Percentiles rank a stretch among this genome's conserved stretches.
Evolutionary conservation across 805 yeast species (phyloP).

Genomic region (Lachancea nothofagi): DNA sequence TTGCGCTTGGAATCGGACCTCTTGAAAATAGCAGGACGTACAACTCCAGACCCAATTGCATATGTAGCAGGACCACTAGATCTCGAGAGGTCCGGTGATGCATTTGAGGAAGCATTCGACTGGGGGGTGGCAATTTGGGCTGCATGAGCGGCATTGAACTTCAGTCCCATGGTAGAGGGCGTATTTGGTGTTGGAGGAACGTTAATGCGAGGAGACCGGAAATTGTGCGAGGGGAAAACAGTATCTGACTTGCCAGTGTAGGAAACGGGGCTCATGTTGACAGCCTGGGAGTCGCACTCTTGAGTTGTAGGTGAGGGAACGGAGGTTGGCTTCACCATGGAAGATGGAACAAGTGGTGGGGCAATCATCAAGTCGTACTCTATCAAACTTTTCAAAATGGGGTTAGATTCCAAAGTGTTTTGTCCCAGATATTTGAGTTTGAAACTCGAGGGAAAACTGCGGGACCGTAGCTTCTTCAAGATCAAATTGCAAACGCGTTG

Average conservation of each 20-base stretch:
- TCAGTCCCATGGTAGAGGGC: slow-evolving; percentile 9
- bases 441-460: slow-evolving; percentile 29
- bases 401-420: slow-evolving; percentile 8
- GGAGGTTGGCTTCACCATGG: neutral
- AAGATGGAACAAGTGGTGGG: neutral
- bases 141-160: slow-evolving; percentile 3
- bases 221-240: neutral
- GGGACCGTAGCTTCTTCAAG: slow-evolving; percentile 4
- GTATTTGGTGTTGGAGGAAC: slow-evolving; percentile 17
- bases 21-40: slow-evolving; percentile 5
- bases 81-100: neutral
- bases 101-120: slow-evolving; percentile 7
- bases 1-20: slow-evolving; percentile 23
- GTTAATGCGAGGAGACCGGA: slow-evolving; percentile 3
- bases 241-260: neutral
- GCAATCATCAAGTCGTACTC: slow-evolving; percentile 5
- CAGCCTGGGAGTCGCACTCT: neutral
- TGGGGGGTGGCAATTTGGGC: slow-evolving; percentile 18
- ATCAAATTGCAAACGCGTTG: slow-evolving; percentile 11
- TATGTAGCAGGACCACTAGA: neutral
- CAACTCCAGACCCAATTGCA: neutral
- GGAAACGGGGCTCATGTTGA: slow-evolving; percentile 1
- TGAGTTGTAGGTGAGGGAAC: neutral
- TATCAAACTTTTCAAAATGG: slow-evolving; percentile 6
- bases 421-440: slow-evolving; percentile 26